Evolutionary conservation across 176 grass and related monocot species (phyloP), one percentile per base, ranked within the genome.

Genomic region (Cocos nucifera): DNA sequence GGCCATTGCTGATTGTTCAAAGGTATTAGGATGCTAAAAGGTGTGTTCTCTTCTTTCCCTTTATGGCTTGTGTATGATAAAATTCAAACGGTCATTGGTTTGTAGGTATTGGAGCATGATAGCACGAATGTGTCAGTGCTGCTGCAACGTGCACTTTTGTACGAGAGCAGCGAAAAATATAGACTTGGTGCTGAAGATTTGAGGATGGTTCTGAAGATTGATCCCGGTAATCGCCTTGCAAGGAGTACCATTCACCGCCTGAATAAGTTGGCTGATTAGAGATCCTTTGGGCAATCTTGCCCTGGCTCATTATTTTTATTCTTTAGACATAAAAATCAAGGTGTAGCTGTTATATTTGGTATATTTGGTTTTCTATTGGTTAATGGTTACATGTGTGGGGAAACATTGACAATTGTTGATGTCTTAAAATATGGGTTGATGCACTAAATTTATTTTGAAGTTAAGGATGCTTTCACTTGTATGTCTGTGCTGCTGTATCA

Each of bases 201-300:
- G 73, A 81, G 87, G 75, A 89, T 81, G 79, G 93, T 98, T 89
- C 80, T 98, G 65, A 98, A 98, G 83, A 85, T 98, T 66, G 88
- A 98, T 62, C 88, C 93, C 59, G 65, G 74, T 65, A 78, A 98
- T 74, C 78, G 93, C 75, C 79, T 98, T 56, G 93, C 93, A 56
- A 92, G 87, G 78, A 98, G 88, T 63, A 98, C 77, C 39, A 89
- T 98, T 67, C 88, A 92, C 57, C 93, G 93, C 29, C 63, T 98
- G 71, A 87, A 92, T 76, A 98, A 92, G 73, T 78, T 98, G 88
- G 93, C 88, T 16, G 93, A 88, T 35, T 98, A 98, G 81, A 78
- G 61, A 69, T 65, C 35, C 23, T 59, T 58, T 70, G 56, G 56
- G 74, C 67, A 30, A 74, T 71, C 78, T 66, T 75, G 51, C 61